Base-by-base conservation (phyloP, 495 filamentous ascomycete genomes). In the Penicillium paradoxum region DNA sequence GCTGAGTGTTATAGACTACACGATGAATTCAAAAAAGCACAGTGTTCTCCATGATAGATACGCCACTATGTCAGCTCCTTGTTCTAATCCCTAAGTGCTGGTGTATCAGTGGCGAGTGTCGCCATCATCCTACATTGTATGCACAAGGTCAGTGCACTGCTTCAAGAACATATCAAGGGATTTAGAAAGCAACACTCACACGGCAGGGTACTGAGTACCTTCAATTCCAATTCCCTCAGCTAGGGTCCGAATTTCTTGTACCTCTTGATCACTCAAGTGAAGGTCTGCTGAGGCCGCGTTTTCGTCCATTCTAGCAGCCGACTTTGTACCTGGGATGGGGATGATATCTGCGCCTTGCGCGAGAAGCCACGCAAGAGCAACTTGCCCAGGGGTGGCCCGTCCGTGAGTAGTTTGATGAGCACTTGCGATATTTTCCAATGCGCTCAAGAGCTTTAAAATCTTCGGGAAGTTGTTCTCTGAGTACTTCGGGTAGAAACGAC, bases 261-360 rank as follows among this genome's bases (percentile, higher is more conserved):
- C 67, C 49, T 86, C 83, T 42, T 76, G 70, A 9, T 72, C 69
- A 0, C 56, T 78, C 22, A 86, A 63, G 44, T 59, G 49, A 15
- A 84, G 66, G 11, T 73, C 49, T 13, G 73, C 30, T 9, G 81
- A 70, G 2, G 53, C 75, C 53, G 73, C 62, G 54, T 86, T 86
- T 63, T 85, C 78, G 38, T 83, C 77, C 41, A 86, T 56, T 42
- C 79, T 78, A 55, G 75, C 67, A 13, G 78, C 58, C 14, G 64
- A 74, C 58, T 74, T 81, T 0, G 82, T 84, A 3, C 81, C 82
- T 0, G 81, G 81, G 54, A 83, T 81, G 1, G 79, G 76, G 48
- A 84, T 70, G 27, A 83, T 69, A 53, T 81, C 77, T 0, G 77
- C 65, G 0, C 78, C 79, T 54, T 79, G 78, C 8, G 65, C 70